Conservation (phyloP, 805 yeast genomes). For the Wickerhamomyces alni region DNA sequence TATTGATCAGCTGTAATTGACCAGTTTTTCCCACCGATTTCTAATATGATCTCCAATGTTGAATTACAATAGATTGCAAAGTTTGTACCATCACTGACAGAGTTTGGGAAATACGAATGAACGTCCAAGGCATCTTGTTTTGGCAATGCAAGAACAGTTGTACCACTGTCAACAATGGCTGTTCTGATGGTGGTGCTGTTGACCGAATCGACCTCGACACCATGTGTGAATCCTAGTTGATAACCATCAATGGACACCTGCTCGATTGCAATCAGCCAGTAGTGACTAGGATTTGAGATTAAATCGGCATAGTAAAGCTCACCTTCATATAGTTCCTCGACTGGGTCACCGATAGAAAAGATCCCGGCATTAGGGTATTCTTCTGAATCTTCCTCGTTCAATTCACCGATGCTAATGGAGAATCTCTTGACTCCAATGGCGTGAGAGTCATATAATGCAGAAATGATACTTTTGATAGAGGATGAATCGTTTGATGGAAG, state of each 20-base stretch:
- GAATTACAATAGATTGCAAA: slow-evolving; percentile 56
- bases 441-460: slow-evolving; percentile 29
- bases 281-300: slow-evolving; percentile 28
- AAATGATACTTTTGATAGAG: slow-evolving; percentile 33
- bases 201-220: slow-evolving; percentile 1
- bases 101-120: slow-evolving; percentile 44
- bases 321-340: slow-evolving; percentile 32
- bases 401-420: slow-evolving; percentile 37
- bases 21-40: slow-evolving; percentile 40
- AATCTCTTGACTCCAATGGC: slow-evolving; percentile 33
- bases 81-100: slow-evolving; percentile 55
- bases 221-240: slow-evolving; percentile 27
- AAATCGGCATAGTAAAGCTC: slow-evolving; percentile 35
- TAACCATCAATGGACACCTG: slow-evolving; percentile 30
- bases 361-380: slow-evolving; percentile 32
- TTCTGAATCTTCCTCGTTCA: slow-evolving; percentile 17
- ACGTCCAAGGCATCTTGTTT: slow-evolving; percentile 45
- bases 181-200: slow-evolving; percentile 23
- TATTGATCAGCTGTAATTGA: slow-evolving; percentile 37
- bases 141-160: slow-evolving; percentile 55
- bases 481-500: slow-evolving; percentile 41
- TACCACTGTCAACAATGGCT: slow-evolving; percentile 60
- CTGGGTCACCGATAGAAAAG: slow-evolving; percentile 37
- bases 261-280: slow-evolving; percentile 48
- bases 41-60: slow-evolving; percentile 33